Conservation (phyloP, 2,329 filamentous ascomycete species). For the Colletotrichum filicis region DNA sequence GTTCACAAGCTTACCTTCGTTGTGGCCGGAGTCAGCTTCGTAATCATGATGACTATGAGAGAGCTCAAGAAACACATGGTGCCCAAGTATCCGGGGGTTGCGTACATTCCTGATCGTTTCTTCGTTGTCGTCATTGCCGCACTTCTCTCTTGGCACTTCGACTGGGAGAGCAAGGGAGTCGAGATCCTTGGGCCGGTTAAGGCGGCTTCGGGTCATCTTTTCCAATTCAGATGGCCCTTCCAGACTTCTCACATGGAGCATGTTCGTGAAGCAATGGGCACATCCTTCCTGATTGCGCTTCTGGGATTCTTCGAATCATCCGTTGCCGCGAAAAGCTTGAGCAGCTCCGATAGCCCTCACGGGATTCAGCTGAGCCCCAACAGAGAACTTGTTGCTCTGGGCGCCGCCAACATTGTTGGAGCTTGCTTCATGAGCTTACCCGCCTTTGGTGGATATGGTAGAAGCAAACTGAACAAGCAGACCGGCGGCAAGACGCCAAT, state of each 20-base stretch:
- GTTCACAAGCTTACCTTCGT: constrained; percentile 80
- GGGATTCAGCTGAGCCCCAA: constrained; percentile 90
- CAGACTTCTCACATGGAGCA: constrained; percentile 80
- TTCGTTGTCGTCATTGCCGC: constrained; percentile 88
- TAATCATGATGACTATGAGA: constrained; percentile 88
- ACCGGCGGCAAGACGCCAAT: constrained; percentile 94
- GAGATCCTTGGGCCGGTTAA: constrained; percentile 86
- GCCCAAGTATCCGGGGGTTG: constrained; percentile 80
- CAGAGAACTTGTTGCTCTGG: constrained; percentile 90
- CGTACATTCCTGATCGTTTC: constrained; percentile 93
- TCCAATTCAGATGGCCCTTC: constrained; percentile 90
- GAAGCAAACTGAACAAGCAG: constrained; percentile 93
- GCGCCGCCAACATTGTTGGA: constrained; percentile 89
- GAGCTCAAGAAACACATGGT: constrained; percentile 85
- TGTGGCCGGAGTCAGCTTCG: constrained; percentile 83
- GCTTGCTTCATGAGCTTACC: constrained; percentile 93
- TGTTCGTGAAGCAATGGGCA: constrained; percentile 87
- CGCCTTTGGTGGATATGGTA: constrained; percentile 94
- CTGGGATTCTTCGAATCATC: constrained; percentile 99
- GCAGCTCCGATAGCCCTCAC: constrained; percentile 75
- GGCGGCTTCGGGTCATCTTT: constrained; percentile 75
- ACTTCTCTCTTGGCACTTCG: constrained; percentile 78
- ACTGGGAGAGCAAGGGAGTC: constrained; percentile 84
- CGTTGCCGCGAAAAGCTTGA: constrained; percentile 92
- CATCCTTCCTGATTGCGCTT: constrained; percentile 91